These are phyloP conservation scores for Sphaerobolus stellatus DNA, from an alignment of 1,284 basidiomycete species.

Conservation along the genomic window DNA sequence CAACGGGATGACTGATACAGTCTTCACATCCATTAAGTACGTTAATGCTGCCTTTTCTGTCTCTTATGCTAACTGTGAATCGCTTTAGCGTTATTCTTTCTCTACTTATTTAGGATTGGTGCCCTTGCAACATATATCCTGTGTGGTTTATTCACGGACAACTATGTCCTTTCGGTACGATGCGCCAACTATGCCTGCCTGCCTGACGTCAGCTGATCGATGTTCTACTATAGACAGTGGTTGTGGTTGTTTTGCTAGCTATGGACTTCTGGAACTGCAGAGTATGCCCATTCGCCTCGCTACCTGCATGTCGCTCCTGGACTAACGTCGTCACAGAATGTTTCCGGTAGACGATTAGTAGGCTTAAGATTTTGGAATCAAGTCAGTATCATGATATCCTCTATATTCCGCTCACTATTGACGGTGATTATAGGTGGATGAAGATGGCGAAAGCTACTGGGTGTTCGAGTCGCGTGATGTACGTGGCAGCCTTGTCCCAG, in stretches of 20 bases:
- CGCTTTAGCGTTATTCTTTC: conserved; percentile 75
- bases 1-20: conserved; percentile 3
- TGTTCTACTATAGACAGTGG: conserved; percentile 64
- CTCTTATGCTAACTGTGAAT: conserved; percentile 43
- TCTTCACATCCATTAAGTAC: conserved; percentile 43
- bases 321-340: conserved; percentile 59
- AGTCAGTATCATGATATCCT: conserved; percentile 37
- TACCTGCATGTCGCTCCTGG: background rate
- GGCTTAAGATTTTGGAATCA: conserved; percentile 97
- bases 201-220: background rate
- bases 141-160: conserved; percentile 82
- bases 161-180: conserved; percentile 88
- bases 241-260: conserved; percentile 86
- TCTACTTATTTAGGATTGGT: conserved; percentile 82
- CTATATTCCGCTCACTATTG: conserved; percentile 10
- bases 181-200: conserved; percentile 28
- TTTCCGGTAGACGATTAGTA: conserved; percentile 86
- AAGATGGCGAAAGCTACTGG: conserved; percentile 94
- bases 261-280: conserved; percentile 98
- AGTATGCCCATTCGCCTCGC: conserved; percentile 45
- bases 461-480: conserved; percentile 94
- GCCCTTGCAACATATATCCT: conserved; percentile 88
- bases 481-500: conserved; percentile 31
- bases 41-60: conserved; percentile 43
- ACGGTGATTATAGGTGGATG: conserved; percentile 65